phyloP scores from a whole-genome alignment of 768 basidiomycete genomes.

The Imleria badia region DNA sequence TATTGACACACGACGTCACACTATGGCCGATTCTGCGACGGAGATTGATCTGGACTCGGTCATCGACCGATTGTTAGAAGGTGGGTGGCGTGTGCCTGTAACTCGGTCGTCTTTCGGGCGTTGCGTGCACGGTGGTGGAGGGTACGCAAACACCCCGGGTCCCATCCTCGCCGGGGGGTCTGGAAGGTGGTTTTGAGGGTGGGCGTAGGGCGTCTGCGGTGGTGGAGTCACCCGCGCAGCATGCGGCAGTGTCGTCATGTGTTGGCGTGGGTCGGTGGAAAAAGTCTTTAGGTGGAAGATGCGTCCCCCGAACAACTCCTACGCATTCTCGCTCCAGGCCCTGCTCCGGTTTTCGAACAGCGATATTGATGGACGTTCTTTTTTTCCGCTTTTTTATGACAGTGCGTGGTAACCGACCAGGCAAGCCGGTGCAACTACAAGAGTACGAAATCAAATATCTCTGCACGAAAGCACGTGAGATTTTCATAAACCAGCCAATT shows the following conservation, averaged over 20 bases:
- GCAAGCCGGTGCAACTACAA: slow-evolving; percentile 95
- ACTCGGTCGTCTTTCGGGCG: slow-evolving; percentile 20
- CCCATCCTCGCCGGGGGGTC: slow-evolving; percentile 1
- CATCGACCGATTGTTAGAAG: slow-evolving; percentile 97
- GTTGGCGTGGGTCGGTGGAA: slow-evolving; percentile 7
- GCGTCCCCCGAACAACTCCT: background rate
- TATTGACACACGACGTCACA: slow-evolving; percentile 16
- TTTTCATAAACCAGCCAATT: slow-evolving; percentile 99
- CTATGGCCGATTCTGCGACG: slow-evolving; percentile 76
- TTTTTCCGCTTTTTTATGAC: slow-evolving; percentile 25
- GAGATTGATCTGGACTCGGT: slow-evolving; percentile 99
- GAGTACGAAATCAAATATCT: slow-evolving; percentile 99
- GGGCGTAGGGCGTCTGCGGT: slow-evolving; percentile 11
- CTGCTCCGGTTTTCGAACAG: slow-evolving; percentile 1
- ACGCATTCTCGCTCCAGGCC: background rate
- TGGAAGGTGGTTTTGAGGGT: background rate
- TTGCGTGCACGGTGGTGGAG: slow-evolving; percentile 1
- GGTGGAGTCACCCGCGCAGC: slow-evolving; percentile 1
- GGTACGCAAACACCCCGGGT: background rate
- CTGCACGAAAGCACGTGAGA: slow-evolving; percentile 97
- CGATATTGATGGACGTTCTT: slow-evolving; percentile 16
- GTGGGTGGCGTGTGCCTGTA: slow-evolving; percentile 52
- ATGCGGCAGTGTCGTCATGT: slow-evolving; percentile 19
- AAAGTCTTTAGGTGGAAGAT: slow-evolving; percentile 1
- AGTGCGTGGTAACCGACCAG: slow-evolving; percentile 98